Conservation (phyloP, 805 yeast genomes). For the Nematodospora valgi region DNA sequence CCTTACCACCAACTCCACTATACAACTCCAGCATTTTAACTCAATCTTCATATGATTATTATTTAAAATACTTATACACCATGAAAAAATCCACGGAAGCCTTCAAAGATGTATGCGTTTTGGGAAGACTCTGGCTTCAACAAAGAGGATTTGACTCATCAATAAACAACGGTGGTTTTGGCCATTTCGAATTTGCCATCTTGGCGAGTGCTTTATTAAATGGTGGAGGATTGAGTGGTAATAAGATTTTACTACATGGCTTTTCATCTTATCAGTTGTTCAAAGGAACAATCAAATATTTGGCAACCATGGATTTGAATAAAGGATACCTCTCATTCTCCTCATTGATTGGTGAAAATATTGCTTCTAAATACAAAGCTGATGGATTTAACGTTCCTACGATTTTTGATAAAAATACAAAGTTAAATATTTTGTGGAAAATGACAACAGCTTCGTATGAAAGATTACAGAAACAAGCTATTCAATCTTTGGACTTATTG, state of each 20-base stretch:
- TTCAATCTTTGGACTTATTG: constrained; percentile 61
- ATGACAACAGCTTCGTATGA: constrained; percentile 68
- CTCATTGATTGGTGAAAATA: constrained; percentile 47
- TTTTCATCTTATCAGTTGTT: constrained; percentile 91
- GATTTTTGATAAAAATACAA: constrained; percentile 70
- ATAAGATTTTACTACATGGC: constrained; percentile 76
- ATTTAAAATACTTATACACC: constrained; percentile 72
- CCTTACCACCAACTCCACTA: constrained; percentile 73
- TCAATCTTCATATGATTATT: constrained; percentile 63
- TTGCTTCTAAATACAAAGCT: constrained; percentile 42
- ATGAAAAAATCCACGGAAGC: constrained; percentile 73
- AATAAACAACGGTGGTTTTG: constrained; percentile 75
- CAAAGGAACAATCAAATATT: constrained; percentile 78
- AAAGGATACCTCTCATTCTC: constrained; percentile 67
- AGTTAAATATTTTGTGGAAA: constrained; percentile 77
- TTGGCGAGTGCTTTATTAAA: constrained; percentile 76
- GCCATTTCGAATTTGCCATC: constrained; percentile 84
- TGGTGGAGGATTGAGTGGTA: constrained; percentile 79
- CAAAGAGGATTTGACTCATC: constrained; percentile 79
- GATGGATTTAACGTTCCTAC: constrained; percentile 74
- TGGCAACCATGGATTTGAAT: constrained; percentile 76
- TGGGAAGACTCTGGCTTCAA: constrained; percentile 86
- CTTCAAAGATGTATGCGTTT: constrained; percentile 79
- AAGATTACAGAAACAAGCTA: constrained; percentile 61
- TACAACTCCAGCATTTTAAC: constrained; percentile 81